Base-by-base conservation (phyloP, 2,329 filamentous ascomycete genomes). In the Colletotrichum trifolii region DNA sequence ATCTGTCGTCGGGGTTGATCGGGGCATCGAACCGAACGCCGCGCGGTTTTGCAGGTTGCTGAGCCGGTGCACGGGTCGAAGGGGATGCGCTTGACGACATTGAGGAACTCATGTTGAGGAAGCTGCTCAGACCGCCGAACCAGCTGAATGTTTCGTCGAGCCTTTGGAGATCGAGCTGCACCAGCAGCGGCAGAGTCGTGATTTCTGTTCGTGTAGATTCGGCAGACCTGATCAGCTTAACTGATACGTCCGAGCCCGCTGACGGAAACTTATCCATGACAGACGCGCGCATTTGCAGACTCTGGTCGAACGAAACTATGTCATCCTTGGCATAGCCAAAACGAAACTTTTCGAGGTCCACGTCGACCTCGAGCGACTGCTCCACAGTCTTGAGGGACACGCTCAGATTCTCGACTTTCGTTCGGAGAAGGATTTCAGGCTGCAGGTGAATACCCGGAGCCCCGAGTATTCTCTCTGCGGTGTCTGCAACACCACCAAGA, bases 91-190 rank as follows among this genome's bases (percentile, higher is more conserved):
- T 91, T 1, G 92, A 94, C 10, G 90, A 88, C 68, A 97, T 91
- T 0, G 95, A 97, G 64, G 87, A 91, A 67, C 94, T 92, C 75
- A 97, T 87, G 71, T 96, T 96, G 47, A 99, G 81, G 56, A 99
- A 91, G 69, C 94, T 93, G 75, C 94, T 97, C 47, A 99, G 81
- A 0, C 96, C 96, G 40, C 96, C 96, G 77, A 97, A 94, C 84
- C 92, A 93, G 60, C 88, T 88, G 65, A 98, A 89, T 0, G 92
- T 92, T 71, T 97, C 94, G 70, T 98, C 96, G 25, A 98, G 79
- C 60, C 87, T 87, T 68, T 91, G 89, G 13, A 97, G 80, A 73
- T 98, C 92, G 45, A 98, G 78, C 61, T 89, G 86, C 9, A 97
- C 75, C 64, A 90, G 87, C 2, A 97, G 76, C 6, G 94, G 93